Base-by-base conservation (phyloP, 768 basidiomycete species). In the Lentinula raphanica region DNA sequence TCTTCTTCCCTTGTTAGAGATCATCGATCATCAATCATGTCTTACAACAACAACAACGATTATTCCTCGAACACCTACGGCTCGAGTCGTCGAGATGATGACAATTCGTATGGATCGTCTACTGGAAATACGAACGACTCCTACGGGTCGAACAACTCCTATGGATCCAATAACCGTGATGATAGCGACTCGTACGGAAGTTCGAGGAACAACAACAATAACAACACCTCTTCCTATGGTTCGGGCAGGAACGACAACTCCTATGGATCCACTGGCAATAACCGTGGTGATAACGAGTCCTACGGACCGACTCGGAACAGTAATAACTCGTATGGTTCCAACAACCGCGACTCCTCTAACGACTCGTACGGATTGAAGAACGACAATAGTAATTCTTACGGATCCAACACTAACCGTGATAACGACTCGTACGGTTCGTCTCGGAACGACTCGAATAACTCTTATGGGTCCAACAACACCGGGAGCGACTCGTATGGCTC, bases 281-380 rank as follows among this genome's bases (percentile, higher is more conserved):
- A 44, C 40, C 35, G 46, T 28, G 27, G 55, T 31, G 44, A 44
- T 42, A 38, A 49, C 32, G 32, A 13, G 13, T 44, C 42, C 19
- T 40, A 40, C 15, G 17, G 39, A n/a, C 19, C 11, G 11, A 11
- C 35, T 9, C 9, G 35, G 35, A 44, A 54, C 51, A 38, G 31
- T 38, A 42, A 44, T 39, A 36, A 55, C 39, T 39, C 53, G 5
- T 58, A 55, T 36, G 57, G 50, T 12, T 53, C 29, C 29, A 19
- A 32, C 25, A 58, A 58, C 49, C 61, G 58, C 58, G 65, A 51
- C 8, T 62, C 66, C 61, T 70, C n/a, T n/a, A n/a, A 62, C 64
- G 13, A 59, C 15, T 25, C 23, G 6, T 17, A 17, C n/a, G n/a
- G n/a, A n/a, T n/a, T n/a, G 7, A 40, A 40, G 11, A 6, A 23